Conservation (phyloP, 2,329 filamentous ascomycete species). For the Aspergillus calidoustus region DNA sequence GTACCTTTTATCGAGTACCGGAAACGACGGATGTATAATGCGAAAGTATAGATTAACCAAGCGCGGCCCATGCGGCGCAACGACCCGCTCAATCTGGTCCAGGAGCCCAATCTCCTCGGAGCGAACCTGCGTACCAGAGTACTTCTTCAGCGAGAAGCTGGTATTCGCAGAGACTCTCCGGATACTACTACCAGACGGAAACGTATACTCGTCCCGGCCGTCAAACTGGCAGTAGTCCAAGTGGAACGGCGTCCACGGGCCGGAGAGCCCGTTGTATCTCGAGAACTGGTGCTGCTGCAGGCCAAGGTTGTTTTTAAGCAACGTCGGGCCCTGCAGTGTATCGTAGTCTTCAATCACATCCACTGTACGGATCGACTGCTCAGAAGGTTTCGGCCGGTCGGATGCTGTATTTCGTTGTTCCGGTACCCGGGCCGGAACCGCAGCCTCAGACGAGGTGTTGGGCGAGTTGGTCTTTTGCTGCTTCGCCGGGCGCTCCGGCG, state of each 20-base stretch:
- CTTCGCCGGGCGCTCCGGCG: slow-evolving; percentile 2
- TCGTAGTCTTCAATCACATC: slow-evolving; percentile 10
- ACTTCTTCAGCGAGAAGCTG: slow-evolving; percentile 9
- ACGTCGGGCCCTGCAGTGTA: not conserved
- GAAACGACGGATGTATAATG: slow-evolving; percentile 8
- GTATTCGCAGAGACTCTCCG: slow-evolving; percentile 3
- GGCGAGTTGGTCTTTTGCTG: not conserved
- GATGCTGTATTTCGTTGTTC: not conserved
- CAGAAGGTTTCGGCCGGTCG: not conserved
- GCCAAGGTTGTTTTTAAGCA: slow-evolving; percentile 3
- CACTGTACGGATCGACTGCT: not conserved
- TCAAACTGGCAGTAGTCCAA: slow-evolving; percentile 9
- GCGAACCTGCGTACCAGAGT: slow-evolving; percentile 3
- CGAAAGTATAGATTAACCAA: slow-evolving; percentile 7
- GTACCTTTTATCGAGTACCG: slow-evolving; percentile 6
- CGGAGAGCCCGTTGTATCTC: slow-evolving; percentile 4
- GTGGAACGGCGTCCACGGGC: not conserved
- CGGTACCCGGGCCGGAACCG: not conserved
- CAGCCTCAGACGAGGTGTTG: not conserved
- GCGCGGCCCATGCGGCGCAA: not conserved
- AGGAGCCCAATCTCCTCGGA: slow-evolving; percentile 6
- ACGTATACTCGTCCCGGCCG: slow-evolving; percentile 3
- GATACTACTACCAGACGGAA: slow-evolving; percentile 7
- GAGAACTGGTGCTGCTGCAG: slow-evolving; percentile 5
- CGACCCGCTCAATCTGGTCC: slow-evolving; percentile 5